These are phyloP conservation scores for Phlebopus sp. DNA, from an alignment of 1,284 basidiomycete genomes.

Conservation along the genomic window DNA sequence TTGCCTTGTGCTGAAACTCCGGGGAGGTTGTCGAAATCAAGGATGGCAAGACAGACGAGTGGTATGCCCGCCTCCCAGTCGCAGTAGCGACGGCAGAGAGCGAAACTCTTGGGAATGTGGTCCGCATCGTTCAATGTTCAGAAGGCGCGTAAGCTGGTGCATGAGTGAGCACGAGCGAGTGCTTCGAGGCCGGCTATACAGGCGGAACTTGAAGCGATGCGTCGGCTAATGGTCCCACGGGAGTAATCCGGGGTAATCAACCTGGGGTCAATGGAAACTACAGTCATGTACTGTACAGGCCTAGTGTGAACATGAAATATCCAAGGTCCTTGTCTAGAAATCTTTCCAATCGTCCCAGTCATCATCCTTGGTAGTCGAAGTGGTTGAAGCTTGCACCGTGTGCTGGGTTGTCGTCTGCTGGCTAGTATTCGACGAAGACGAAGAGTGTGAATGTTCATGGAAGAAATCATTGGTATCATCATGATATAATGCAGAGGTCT, in stretches of 20 bases:
- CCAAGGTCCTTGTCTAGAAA: conserved; percentile 43
- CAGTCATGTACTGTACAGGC: no score
- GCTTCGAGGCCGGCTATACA: no score
- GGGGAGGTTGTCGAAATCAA: conserved; percentile 64
- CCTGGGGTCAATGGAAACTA: no score
- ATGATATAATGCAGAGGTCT: conserved; percentile 54
- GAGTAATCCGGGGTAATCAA: no score
- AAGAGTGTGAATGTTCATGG: conserved; percentile 43
- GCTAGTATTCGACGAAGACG: conserved; percentile 18
- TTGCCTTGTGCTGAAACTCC: conserved; percentile 64
- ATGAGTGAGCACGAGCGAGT: neutral
- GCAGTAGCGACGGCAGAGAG: conserved; percentile 2
- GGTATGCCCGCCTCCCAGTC: conserved; percentile 42
- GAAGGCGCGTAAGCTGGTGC: neutral
- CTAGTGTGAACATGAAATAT: no score
- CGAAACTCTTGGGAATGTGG: conserved; percentile 15
- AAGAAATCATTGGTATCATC: conserved; percentile 57
- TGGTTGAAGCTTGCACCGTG: conserved; percentile 19
- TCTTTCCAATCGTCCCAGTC: conserved; percentile 80
- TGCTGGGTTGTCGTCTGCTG: conserved; percentile 20
- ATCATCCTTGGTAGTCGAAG: conserved; percentile 40
- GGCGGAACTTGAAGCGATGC: no score
- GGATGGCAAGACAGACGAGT: conserved; percentile 72
- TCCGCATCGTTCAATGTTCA: conserved; percentile 9
- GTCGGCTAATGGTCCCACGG: no score